These are phyloP conservation scores for Magnolia changhungtana DNA, from an alignment of 164 flowering plant species.

Conservation along the genomic window DNA sequence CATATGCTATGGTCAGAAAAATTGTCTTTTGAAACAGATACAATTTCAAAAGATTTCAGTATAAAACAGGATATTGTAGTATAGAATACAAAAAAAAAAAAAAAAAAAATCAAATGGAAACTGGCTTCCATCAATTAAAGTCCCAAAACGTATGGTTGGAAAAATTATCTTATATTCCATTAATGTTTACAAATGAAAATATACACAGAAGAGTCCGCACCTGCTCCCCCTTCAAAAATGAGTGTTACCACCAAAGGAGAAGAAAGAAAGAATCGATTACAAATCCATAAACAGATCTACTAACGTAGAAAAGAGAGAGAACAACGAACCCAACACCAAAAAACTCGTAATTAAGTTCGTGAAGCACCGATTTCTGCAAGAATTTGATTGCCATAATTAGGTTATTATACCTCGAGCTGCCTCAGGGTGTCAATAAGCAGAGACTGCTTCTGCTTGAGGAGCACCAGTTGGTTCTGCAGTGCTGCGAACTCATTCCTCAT, in stretches of 20 bases:
- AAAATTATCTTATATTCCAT: no score
- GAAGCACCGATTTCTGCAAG: neutral
- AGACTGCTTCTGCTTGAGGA: slow-evolving; percentile 84
- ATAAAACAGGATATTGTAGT: neutral
- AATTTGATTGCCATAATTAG: neutral
- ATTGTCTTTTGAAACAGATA: no score
- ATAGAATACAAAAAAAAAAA: no score
- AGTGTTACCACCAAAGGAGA: no score
- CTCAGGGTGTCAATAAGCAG: slow-evolving; percentile 71
- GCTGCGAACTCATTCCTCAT: slow-evolving; percentile 49
- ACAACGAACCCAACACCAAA: neutral
- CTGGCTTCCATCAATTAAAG: neutral
- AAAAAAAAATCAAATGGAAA: neutral
- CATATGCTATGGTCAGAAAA: no score
- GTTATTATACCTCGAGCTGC: slow-evolving; percentile 79
- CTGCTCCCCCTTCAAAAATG: no score
- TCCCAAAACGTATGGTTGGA: neutral
- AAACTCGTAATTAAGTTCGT: neutral
- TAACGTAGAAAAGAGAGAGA: neutral
- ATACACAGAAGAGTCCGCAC: neutral
- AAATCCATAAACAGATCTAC: neutral
- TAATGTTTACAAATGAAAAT: neutral
- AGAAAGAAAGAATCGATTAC: neutral
- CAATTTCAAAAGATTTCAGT: neutral
- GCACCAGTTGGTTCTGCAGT: slow-evolving; percentile 57